phyloP scores from a whole-genome alignment of 345 rosid genomes.

The Sapria himalayana region DNA sequence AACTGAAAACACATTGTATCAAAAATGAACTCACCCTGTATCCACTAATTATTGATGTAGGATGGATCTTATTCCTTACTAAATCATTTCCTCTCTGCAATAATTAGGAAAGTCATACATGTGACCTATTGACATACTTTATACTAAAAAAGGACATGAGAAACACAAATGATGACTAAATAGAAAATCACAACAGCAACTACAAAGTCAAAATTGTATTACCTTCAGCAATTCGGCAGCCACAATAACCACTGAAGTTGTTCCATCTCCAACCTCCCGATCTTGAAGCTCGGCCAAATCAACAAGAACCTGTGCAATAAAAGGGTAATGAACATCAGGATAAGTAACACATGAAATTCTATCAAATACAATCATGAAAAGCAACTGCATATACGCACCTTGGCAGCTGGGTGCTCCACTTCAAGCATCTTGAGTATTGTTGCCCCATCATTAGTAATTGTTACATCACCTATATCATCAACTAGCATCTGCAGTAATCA shows the following conservation, averaged over 20 bases:
- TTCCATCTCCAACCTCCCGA: slow-evolving; percentile 94
- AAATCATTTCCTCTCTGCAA: slow-evolving; percentile 83
- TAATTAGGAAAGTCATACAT: slow-evolving; percentile 6
- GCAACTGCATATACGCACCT: slow-evolving; percentile 20
- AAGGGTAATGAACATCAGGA: no score
- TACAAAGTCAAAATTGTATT: no score
- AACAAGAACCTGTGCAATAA: slow-evolving; percentile 65
- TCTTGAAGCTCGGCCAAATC: slow-evolving; percentile 99
- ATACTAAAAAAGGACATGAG: no score
- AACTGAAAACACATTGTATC: not conserved
- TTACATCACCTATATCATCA: slow-evolving; percentile 90
- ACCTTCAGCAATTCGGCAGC: slow-evolving; percentile 86
- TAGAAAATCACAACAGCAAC: not conserved
- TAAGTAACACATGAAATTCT: no score
- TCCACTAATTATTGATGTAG: slow-evolving; percentile 91
- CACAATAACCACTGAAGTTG: slow-evolving; percentile 83
- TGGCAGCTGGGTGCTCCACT: slow-evolving; percentile 97
- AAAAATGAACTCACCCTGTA: slow-evolving; percentile 36
- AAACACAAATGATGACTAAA: not conserved
- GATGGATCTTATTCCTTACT: slow-evolving; percentile 93
- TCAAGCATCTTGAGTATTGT: slow-evolving; percentile 88
- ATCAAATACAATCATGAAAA: no score
- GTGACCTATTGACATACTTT: no score
- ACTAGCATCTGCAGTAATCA: slow-evolving; percentile 53
- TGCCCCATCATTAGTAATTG: slow-evolving; percentile 90